These are phyloP conservation scores for Halophytophthora batemanensis DNA, from an alignment of 352 stramenopile species.

Conservation along the genomic window DNA sequence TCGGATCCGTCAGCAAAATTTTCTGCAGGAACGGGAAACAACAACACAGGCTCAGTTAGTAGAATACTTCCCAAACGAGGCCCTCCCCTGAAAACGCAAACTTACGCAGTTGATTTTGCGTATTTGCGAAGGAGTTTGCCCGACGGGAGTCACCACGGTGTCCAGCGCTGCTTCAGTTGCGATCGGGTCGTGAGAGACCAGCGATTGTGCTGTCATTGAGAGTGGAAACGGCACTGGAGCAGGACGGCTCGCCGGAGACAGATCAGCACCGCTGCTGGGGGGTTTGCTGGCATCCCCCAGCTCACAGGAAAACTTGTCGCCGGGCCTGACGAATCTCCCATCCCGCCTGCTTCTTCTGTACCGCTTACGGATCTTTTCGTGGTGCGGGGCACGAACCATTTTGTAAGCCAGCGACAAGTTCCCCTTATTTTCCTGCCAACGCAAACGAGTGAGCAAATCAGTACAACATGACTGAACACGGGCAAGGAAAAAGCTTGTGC, in stretches of 20 bases:
- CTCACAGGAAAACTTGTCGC: slow-evolving; percentile 27
- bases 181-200: neutral
- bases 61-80: slow-evolving; percentile 6
- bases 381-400: slow-evolving; percentile 17
- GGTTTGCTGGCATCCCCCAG: slow-evolving; percentile 21
- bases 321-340: slow-evolving; percentile 27
- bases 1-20: slow-evolving; percentile 28
- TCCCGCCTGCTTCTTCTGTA: slow-evolving; percentile 28
- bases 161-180: too few relatives aligned
- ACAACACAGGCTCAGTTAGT: neutral
- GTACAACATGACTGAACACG: neutral
- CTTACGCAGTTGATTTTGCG: too few relatives aligned
- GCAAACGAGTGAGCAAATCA: slow-evolving; percentile 3
- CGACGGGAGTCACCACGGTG: too few relatives aligned
- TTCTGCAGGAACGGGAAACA: slow-evolving; percentile 12
- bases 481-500: neutral
- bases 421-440: slow-evolving; percentile 21
- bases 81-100: slow-evolving; percentile 16
- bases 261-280: slow-evolving; percentile 2
- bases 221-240: neutral
- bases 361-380: slow-evolving; percentile 7
- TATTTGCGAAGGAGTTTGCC: too few relatives aligned
- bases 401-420: slow-evolving; percentile 48
- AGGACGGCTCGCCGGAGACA: slow-evolving; percentile 14
- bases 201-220: slow-evolving; percentile 6